These are phyloP conservation scores for Porcisia deanei DNA, from an alignment of 208 protist species.

Conservation along the genomic window DNA sequence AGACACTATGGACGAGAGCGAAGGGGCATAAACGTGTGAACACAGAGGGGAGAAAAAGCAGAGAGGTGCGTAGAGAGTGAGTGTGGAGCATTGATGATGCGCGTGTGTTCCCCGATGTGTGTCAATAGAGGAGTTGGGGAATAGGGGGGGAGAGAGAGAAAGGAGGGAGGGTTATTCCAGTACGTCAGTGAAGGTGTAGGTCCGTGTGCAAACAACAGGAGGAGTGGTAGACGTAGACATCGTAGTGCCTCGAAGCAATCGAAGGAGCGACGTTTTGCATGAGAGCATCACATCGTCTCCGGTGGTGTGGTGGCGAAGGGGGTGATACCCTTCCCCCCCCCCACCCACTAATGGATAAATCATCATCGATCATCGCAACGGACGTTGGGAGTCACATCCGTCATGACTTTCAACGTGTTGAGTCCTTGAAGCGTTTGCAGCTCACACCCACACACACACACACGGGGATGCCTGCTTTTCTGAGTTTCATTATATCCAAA, in stretches of 20 bases:
- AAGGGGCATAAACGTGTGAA: neutral
- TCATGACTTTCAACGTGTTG: neutral
- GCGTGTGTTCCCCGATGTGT: neutral
- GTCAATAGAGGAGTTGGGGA: neutral
- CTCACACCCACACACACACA: neutral
- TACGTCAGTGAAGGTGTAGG: no score
- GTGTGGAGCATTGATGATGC: neutral
- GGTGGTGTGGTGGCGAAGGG: no score
- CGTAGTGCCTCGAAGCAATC: no score
- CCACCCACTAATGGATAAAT: no score
- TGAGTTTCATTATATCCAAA: no score
- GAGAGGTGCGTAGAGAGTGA: neutral
- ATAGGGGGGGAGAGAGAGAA: neutral
- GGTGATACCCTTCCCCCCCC: no score
- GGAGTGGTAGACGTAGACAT: no score
- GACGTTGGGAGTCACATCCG: neutral
- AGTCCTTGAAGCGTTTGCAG: neutral
- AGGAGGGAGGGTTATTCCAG: neutral
- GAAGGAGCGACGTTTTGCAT: no score
- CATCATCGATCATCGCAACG: neutral
- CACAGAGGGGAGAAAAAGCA: neutral
- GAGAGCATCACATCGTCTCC: no score
- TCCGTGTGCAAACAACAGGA: neutral
- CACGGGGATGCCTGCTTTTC: neutral
- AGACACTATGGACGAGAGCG: neutral